A percentile compares a stretch with the other conserved stretches of the same genome.
Conservation (phyloP, 345 rosid species). For the Eucalyptus tenuipes region DNA sequence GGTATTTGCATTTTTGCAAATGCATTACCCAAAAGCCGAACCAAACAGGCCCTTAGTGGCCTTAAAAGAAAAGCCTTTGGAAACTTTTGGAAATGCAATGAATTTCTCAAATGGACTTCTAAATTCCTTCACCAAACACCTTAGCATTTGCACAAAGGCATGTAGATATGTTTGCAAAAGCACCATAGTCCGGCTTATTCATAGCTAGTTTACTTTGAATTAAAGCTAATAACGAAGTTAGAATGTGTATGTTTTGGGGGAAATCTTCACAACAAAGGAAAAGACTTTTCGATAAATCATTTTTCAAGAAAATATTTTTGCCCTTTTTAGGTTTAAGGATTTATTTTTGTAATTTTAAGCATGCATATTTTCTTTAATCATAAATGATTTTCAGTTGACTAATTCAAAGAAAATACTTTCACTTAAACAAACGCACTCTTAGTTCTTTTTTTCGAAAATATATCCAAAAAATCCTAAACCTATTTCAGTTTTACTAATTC, state of each 20-base stretch:
- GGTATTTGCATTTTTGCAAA: too few species aligned
- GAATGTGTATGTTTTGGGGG: background rate
- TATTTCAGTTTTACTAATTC: too few species aligned
- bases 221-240: background rate
- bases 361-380: background rate
- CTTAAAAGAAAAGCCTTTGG: background rate
- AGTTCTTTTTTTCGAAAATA: too few species aligned
- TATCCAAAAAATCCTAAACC: background rate
- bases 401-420: background rate
- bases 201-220: background rate
- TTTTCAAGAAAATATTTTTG: too few species aligned
- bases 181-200: background rate
- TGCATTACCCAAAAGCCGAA: too few species aligned
- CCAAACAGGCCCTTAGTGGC: too few species aligned
- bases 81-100: background rate
- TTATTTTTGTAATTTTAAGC: too few species aligned
- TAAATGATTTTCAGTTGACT: too few species aligned
- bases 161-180: background rate
- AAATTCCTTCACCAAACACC: background rate
- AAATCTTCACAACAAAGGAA: background rate
- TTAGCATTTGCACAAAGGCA: background rate
- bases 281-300: too few species aligned
- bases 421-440: background rate
- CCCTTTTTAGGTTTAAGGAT: background rate
- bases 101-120: too few species aligned